Evolutionary conservation across 768 basidiomycete genomes (phyloP), one percentile per base, ranked within the genome.

Genomic region (Grammothele lineata): DNA sequence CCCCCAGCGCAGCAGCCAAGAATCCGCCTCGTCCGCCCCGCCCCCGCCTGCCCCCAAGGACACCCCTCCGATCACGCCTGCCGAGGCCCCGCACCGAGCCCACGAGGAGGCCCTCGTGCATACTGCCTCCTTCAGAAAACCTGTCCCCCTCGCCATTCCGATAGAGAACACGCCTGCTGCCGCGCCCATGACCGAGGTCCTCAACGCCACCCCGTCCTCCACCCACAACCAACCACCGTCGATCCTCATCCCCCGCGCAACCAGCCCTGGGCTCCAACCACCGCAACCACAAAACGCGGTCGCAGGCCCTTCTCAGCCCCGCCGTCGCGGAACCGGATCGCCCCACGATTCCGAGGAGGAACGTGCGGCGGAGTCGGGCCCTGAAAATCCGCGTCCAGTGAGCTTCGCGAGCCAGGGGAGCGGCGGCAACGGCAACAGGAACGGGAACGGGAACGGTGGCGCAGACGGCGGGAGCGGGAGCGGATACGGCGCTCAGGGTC

Each of bases 71-170:
- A 8, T 25, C 39, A n/a, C 37, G 26, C 40, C 21, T 27, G 27
- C 7, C 27, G 27, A 30, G 7, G 27, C 27, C 7, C 27, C 8
- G 8, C 27, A 30, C 27, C 14, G 27, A 30, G 27, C 8, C 27
- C 50, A 43, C 45, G 50, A 51, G 45, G 50, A 36, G 8, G 27
- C 8, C 27, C 27, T n/a, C 27, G 30, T 33, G 17, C 43, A 30
- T 18, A 33, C 49, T 27, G 37, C 49, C n/a, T 43, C 49, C 34
- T 43, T 40, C 45, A 47, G 40, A 24, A 51, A 51, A 36, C 44
- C 50, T 8, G 40, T 51, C 8, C 50, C 45, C 4, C 32, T 40
- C 45, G 38, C 49, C 22, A 35, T 24, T 5, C 45, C 45, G 17
- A 47, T 51, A 40, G 12, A n/a, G 5, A 35, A 3, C 50, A 9